These are phyloP conservation scores for Diospyros lotus DNA, from an alignment of 148 eudicot species.

Conservation along the genomic window DNA sequence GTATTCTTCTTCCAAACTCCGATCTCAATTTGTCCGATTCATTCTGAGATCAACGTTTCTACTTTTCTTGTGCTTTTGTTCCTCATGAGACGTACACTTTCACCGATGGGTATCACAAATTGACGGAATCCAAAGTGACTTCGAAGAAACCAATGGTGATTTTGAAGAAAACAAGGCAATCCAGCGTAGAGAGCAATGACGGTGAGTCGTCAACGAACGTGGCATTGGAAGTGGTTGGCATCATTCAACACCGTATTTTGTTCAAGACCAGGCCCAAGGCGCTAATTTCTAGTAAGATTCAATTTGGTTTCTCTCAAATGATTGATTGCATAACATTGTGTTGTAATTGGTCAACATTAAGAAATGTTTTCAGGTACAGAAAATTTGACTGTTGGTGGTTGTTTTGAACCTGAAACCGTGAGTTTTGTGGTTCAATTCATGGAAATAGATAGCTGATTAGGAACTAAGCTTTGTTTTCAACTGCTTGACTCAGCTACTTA, in stretches of 20 bases:
- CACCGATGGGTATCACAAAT: conserved; percentile 85
- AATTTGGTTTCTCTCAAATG: not conserved
- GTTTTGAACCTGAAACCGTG: too few species aligned
- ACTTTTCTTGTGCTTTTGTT: not conserved
- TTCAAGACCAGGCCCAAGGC: conserved; percentile 95
- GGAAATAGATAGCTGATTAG: too few species aligned
- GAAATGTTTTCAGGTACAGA: too few species aligned
- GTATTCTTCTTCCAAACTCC: conserved; percentile 16
- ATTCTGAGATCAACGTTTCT: not conserved
- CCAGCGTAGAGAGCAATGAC: conserved; percentile 15
- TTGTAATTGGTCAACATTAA: too few species aligned
- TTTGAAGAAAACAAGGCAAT: conserved; percentile 57
- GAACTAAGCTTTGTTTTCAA: too few species aligned
- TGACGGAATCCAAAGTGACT: conserved; percentile 70
- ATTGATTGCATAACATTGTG: too few species aligned
- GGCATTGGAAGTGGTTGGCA: conserved; percentile 76
- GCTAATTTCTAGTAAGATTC: conserved; percentile 57
- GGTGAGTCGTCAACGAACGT: conserved; percentile 25
- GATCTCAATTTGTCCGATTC: not conserved
- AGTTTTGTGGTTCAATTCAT: too few species aligned
- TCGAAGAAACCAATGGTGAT: conserved; percentile 88
- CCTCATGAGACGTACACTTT: conserved; percentile 73
- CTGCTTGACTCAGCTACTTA: too few species aligned
- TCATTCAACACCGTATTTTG: conserved; percentile 73
- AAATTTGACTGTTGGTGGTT: too few species aligned